phyloP scores from a whole-genome alignment of 2,329 filamentous ascomycete species.

The Rasamsonia emersonii region DNA sequence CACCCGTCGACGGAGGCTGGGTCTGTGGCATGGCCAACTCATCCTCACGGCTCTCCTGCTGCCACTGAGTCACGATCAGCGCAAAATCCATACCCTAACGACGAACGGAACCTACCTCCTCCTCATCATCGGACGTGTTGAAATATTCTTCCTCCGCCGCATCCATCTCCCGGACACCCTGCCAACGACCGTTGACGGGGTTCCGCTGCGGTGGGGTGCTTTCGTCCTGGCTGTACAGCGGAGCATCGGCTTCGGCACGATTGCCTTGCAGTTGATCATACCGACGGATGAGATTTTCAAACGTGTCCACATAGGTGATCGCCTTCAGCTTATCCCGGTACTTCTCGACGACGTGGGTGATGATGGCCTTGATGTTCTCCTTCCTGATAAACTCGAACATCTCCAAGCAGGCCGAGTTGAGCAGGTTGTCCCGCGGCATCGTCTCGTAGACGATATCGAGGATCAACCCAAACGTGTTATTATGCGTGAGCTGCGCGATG shows the following conservation, averaged over 20 bases:
- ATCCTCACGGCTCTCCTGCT: slow-evolving; percentile 29
- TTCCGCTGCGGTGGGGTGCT: slow-evolving; percentile 41
- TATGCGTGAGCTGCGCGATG: slow-evolving; percentile 71
- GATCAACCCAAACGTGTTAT: slow-evolving; percentile 73
- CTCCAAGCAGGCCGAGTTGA: slow-evolving; percentile 89
- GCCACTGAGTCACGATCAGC: slow-evolving; percentile 18
- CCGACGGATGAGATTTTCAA: slow-evolving; percentile 63
- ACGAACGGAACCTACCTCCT: slow-evolving; percentile 47
- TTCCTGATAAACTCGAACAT: slow-evolving; percentile 85
- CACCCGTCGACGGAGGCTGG: slow-evolving; percentile 49
- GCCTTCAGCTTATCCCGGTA: slow-evolving; percentile 68
- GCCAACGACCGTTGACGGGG: slow-evolving; percentile 53
- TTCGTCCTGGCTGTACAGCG: slow-evolving; percentile 63
- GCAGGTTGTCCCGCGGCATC: slow-evolving; percentile 83
- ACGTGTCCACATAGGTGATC: slow-evolving; percentile 78
- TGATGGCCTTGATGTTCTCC: slow-evolving; percentile 70
- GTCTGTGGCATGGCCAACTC: slow-evolving; percentile 20
- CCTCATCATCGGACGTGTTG: slow-evolving; percentile 79
- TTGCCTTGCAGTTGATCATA: slow-evolving; percentile 73
- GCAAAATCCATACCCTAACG: too few species aligned
- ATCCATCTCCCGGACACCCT: slow-evolving; percentile 73
- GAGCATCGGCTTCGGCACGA: slow-evolving; percentile 52
- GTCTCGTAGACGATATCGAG: slow-evolving; percentile 75
- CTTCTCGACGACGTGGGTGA: slow-evolving; percentile 75
- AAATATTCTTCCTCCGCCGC: slow-evolving; percentile 88